Conservation (phyloP, 768 basidiomycete species). For the Russula sp. region DNA sequence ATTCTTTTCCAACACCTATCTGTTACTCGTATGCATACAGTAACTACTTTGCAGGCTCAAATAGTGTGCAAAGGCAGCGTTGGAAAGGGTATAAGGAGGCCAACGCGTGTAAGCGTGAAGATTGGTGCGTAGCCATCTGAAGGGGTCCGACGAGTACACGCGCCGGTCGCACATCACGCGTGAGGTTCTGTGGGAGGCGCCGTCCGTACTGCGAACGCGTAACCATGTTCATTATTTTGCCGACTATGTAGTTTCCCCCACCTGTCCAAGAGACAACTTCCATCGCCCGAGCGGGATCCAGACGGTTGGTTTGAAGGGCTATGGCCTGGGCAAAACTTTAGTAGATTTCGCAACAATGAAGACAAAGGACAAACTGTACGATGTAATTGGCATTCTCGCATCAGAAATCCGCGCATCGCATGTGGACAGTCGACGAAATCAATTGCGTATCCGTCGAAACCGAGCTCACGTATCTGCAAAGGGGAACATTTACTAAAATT, state of each 20-base stretch:
- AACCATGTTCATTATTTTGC: slow-evolving; percentile 55
- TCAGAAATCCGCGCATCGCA: slow-evolving; percentile 70
- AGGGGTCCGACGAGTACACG: slow-evolving; percentile 52
- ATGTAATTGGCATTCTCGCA: slow-evolving; percentile 61
- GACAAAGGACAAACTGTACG: slow-evolving; percentile 53
- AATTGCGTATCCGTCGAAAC: slow-evolving; percentile 81
- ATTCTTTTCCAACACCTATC: no score
- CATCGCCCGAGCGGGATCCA: slow-evolving; percentile 59
- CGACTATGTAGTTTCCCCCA: slow-evolving; percentile 62
- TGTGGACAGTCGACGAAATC: slow-evolving; percentile 77
- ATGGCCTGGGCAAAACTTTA: slow-evolving; percentile 50
- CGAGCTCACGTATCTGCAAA: slow-evolving; percentile 52
- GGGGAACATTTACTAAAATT: slow-evolving; percentile 5
- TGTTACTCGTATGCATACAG: no score
- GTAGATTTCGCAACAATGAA: neutral
- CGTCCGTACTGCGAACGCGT: slow-evolving; percentile 71
- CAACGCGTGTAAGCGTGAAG: no score
- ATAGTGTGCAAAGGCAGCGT: no score
- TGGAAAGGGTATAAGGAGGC: no score
- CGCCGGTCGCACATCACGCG: slow-evolving; percentile 54
- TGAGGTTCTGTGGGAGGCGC: slow-evolving; percentile 57
- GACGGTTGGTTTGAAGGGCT: slow-evolving; percentile 46
- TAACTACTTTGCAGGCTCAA: no score
- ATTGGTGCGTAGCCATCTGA: no score
- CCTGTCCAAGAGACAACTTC: slow-evolving; percentile 54